phyloP scores from a whole-genome alignment of 1,284 basidiomycete species.

The Cutaneotrichosporon cutaneum region DNA sequence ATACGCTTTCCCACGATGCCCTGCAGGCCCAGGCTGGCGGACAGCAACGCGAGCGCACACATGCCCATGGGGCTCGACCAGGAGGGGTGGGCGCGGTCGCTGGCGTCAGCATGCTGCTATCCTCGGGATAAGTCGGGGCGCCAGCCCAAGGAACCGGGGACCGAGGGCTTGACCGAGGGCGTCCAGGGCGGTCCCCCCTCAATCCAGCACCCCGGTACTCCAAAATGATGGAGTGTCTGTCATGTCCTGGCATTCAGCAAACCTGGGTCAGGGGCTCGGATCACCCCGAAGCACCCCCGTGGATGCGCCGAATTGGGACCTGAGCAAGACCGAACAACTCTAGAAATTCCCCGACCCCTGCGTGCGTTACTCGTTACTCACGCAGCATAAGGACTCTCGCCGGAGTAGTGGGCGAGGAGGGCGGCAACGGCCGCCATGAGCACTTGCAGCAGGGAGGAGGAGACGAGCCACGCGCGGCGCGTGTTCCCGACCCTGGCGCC shows the following conservation, averaged over 20 bases:
- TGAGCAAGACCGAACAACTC: neutral
- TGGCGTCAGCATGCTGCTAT: slow-evolving; percentile 8
- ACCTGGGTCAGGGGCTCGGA: no score
- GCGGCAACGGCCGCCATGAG: slow-evolving; percentile 71
- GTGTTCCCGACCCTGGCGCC: slow-evolving; percentile 63
- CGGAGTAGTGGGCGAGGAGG: slow-evolving; percentile 62
- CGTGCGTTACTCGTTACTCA: slow-evolving; percentile 50
- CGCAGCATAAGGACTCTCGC: slow-evolving; percentile 58
- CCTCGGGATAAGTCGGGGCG: neutral
- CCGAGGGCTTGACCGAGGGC: no score
- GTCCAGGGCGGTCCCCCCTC: no score
- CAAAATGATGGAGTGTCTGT: no score
- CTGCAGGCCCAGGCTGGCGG: slow-evolving; percentile 67
- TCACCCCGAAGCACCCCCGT: no score
- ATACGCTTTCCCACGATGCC: slow-evolving; percentile 77
- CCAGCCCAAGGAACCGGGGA: neutral
- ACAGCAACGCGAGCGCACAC: slow-evolving; percentile 70
- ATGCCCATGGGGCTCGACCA: slow-evolving; percentile 69
- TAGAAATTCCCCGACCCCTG: neutral
- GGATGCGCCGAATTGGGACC: neutral
- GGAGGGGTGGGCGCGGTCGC: slow-evolving; percentile 61
- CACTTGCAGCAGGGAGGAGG: slow-evolving; percentile 69
- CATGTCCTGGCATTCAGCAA: no score
- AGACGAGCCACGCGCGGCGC: slow-evolving; percentile 70
- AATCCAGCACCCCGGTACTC: no score